Conservation (phyloP, 1,139 yeast genomes). For the Suhomyces bokatorum region DNA sequence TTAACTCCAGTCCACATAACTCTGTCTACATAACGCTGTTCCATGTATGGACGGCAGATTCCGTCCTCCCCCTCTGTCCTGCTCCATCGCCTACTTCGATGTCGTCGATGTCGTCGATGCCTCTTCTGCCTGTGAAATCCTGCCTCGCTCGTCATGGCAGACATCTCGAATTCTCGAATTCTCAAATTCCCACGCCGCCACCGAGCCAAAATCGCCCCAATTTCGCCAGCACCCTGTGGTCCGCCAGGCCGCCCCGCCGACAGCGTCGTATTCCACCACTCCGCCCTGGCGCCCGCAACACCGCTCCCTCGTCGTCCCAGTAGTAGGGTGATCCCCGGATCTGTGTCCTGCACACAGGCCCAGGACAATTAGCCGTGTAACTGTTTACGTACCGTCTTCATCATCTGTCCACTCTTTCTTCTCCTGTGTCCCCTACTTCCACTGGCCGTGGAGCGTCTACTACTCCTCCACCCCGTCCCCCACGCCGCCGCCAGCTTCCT, state of each 20-base stretch:
- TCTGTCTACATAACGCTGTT: too few species aligned
- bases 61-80: too few species aligned
- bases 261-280: not conserved
- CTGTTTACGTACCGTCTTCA: slow-evolving; percentile 6
- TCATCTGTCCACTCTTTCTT: not conserved
- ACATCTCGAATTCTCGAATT: too few species aligned
- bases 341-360: slow-evolving; percentile 2
- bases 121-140: slow-evolving; percentile 5
- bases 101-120: slow-evolving; percentile 1
- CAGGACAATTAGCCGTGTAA: slow-evolving; percentile 4
- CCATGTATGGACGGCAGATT: too few species aligned
- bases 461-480: not conserved
- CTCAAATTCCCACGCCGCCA: too few species aligned
- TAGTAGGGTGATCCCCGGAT: slow-evolving; percentile 2
- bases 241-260: not conserved
- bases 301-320: not conserved
- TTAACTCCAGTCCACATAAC: too few species aligned
- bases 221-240: too few species aligned
- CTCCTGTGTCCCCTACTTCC: not conserved
- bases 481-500: not conserved
- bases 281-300: not conserved
- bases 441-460: not conserved
- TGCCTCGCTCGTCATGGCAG: slow-evolving; percentile 4
- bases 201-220: too few species aligned
- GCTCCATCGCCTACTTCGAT: too few species aligned